Base-by-base conservation (phyloP, 2,329 filamentous ascomycete genomes). In the Colletotrichum tofieldiae region DNA sequence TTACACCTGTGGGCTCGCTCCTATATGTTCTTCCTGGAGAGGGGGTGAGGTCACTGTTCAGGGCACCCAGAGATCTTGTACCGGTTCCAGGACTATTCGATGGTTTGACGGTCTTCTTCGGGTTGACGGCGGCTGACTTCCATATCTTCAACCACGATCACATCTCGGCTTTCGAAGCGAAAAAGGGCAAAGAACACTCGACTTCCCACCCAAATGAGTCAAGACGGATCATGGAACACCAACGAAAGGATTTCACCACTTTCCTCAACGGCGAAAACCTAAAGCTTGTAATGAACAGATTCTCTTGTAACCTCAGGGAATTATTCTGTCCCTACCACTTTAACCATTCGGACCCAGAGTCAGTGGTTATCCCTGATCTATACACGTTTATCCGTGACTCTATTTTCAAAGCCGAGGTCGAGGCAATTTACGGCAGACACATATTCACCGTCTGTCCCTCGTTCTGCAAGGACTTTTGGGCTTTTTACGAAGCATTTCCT, bases 221-320 rank as follows among this genome's bases (percentile, higher is more conserved):
- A 7, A 32, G 67, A 35, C 39, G 67, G 7, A 65, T 71, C 23
- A 71, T 73, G 32, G 71, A 73, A 16, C 71, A 67, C n/a, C 71
- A 73, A 26, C 60, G 71, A 6, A 58, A 58, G 12, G 71, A 73
- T 6, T 71, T 73, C 35, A 4, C 51, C 5, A 32, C 35, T 1
- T 73, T 65, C 16, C n/a, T 73, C 8, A 65, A 51, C 6, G 71
- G 71, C 1, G 61, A 73, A 11, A 56, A 49, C 14, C 41, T 73
- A 26, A 55, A 32, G 23, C n/a, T 41, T 7, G 68, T 71, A 1
- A 73, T 71, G 54, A 41, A 58, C 1, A 51, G 35, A 5, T 71
- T 73, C 49, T 39, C 43, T 2, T 29, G 6, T 14, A 71, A 69
- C n/a, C 51, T 71, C 32, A 6, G 5, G 11, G 12, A 23, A 1